Conservation (phyloP, 129 eudicot species). For the Flaveria ramosissima region DNA sequence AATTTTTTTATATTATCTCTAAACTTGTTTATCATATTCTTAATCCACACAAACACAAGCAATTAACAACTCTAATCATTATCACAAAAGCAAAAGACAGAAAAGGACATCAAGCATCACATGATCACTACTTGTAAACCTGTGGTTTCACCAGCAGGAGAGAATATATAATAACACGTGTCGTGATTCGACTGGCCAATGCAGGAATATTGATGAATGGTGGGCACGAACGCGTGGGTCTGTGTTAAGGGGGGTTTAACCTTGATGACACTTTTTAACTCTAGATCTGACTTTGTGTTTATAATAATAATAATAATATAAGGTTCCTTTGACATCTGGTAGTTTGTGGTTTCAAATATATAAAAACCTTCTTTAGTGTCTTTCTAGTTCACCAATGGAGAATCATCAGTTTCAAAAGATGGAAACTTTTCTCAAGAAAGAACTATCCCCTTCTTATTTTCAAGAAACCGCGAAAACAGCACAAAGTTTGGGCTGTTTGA, state of each 20-base stretch:
- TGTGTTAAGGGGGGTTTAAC: constrained; percentile 30
- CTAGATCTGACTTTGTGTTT: constrained; percentile 40
- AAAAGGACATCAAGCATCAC: constrained; percentile 34
- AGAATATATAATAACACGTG: constrained; percentile 55
- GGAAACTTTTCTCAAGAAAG: constrained; percentile 48
- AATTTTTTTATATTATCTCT: constrained; percentile 37
- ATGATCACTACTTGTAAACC: constrained; percentile 38
- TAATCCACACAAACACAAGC: constrained; percentile 7
- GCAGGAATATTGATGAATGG: constrained; percentile 49
- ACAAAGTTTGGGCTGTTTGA: constrained; percentile 33
- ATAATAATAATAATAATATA: constrained; percentile 21
- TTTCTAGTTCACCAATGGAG: constrained; percentile 49
- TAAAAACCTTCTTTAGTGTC: constrained; percentile 30
- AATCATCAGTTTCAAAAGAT: constrained; percentile 50
- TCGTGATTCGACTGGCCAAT: constrained; percentile 34
- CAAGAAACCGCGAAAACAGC: constrained; percentile 33
- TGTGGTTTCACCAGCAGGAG: constrained; percentile 41
- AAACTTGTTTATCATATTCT: constrained; percentile 27
- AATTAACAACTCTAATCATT: constrained; percentile 41
- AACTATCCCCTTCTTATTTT: constrained; percentile 31
- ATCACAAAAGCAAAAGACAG: constrained; percentile 34
- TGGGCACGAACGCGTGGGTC: constrained; percentile 52
- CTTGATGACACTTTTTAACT: constrained; percentile 32
- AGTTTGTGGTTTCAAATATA: constrained; percentile 20
- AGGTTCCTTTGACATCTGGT: constrained; percentile 35